Evolutionary conservation across 768 basidiomycete genomes (phyloP).

Genomic region (Exidia glandulosa): DNA sequence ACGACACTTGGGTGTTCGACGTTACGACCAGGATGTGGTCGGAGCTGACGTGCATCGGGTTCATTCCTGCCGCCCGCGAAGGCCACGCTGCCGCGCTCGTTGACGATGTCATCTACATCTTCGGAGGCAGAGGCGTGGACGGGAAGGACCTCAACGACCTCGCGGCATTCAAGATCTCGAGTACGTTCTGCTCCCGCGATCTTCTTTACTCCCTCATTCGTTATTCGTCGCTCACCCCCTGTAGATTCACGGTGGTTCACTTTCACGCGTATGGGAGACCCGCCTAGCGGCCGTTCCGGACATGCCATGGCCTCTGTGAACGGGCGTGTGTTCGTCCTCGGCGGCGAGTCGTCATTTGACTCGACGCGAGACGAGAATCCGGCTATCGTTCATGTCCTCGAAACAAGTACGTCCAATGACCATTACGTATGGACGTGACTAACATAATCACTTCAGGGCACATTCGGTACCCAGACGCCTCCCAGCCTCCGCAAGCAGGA

Average conservation of each 20-base stretch:
- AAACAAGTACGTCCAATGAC: constrained; percentile 63
- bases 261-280: constrained; percentile 99
- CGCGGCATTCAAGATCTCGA: constrained; percentile 94
- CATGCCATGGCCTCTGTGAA: constrained; percentile 97
- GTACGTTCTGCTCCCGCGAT: constrained; percentile 36
- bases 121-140: constrained; percentile 94
- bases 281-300: constrained; percentile 84
- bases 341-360: constrained; percentile 75
- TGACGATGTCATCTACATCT: constrained; percentile 95
- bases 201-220: constrained; percentile 6
- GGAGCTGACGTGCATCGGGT: constrained; percentile 91
- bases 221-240: constrained; percentile 5
- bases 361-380: constrained; percentile 69
- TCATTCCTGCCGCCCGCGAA: constrained; percentile 89
- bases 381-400: constrained; percentile 76
- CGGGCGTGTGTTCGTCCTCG: constrained; percentile 81
- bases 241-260: constrained; percentile 97
- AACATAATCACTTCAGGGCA: constrained; percentile 45
- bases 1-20: constrained; percentile 96
- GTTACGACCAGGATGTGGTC: constrained; percentile 71
- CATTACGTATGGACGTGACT: not conserved
- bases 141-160: constrained; percentile 92
- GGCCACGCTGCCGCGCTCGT: constrained; percentile 95
- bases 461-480: constrained; percentile 83
- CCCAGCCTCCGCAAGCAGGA: constrained; percentile 23